A percentile compares a stretch with the other conserved stretches of the same genome.
These are phyloP conservation scores for Aspergillus viridinutans DNA, from an alignment of 2,329 filamentous ascomycete genomes.

Conservation along the genomic window DNA sequence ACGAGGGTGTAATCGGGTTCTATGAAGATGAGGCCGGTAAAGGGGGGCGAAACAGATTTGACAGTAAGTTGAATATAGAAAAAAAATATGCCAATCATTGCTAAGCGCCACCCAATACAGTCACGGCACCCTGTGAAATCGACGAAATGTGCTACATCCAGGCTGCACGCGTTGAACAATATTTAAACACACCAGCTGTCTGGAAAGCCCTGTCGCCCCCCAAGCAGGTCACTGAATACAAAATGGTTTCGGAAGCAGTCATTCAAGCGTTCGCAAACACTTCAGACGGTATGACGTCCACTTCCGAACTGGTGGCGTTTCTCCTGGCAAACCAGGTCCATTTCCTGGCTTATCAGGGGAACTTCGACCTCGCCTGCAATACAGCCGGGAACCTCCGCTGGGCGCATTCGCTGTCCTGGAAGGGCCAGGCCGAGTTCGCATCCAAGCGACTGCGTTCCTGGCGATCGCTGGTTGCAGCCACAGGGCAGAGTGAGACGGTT, in stretches of 20 bases:
- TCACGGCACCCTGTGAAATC: slow-evolving; percentile 17
- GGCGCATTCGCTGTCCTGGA: slow-evolving; percentile 20
- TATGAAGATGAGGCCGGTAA: slow-evolving; percentile 18
- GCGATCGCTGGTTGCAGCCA: slow-evolving; percentile 4
- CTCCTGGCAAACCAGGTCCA: slow-evolving; percentile 14
- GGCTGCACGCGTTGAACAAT: slow-evolving; percentile 12
- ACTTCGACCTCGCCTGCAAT: slow-evolving; percentile 24
- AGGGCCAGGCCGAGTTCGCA: slow-evolving; percentile 20
- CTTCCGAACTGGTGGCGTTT: neutral
- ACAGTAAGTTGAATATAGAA: slow-evolving; percentile 14
- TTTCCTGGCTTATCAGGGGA: slow-evolving; percentile 22
- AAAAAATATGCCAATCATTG: too few species aligned
- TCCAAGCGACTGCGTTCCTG: slow-evolving; percentile 15
- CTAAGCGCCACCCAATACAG: slow-evolving; percentile 1
- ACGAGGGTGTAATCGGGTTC: slow-evolving; percentile 7
- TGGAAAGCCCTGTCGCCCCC: slow-evolving; percentile 17
- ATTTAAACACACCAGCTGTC: slow-evolving; percentile 15
- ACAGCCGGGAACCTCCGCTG: slow-evolving; percentile 22
- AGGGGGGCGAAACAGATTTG: slow-evolving; percentile 22
- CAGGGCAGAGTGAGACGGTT: slow-evolving; percentile 4
- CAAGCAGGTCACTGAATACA: slow-evolving; percentile 9
- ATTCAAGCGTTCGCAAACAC: slow-evolving; percentile 9
- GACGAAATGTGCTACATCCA: slow-evolving; percentile 20
- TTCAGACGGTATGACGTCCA: slow-evolving; percentile 10
- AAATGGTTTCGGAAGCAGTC: slow-evolving; percentile 6